Evolutionary conservation across 495 filamentous ascomycete species (phyloP).

Genomic region (Talaromyces nanjingensis): DNA sequence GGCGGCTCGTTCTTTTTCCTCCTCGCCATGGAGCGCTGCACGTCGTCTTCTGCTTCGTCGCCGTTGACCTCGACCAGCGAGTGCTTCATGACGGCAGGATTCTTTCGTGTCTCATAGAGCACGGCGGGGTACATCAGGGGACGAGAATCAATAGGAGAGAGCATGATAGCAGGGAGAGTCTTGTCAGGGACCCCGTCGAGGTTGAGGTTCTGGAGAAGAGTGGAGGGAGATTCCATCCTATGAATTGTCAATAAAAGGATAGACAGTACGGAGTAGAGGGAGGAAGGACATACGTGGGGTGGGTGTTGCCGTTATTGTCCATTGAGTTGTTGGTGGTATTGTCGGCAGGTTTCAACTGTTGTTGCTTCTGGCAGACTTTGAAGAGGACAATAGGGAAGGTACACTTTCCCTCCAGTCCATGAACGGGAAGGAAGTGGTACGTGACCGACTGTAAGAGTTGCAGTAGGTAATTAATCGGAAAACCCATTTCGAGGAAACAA

Average conservation of each 20-base stretch:
- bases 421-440: neutral
- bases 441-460: neutral
- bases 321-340: neutral
- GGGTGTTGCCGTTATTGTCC: conserved; percentile 12
- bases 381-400: conserved; percentile 1
- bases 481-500: conserved; percentile 1
- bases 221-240: neutral
- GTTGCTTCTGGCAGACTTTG: conserved; percentile 3
- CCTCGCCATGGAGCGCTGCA: conserved; percentile 80
- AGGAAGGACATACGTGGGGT: neutral
- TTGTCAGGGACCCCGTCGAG: neutral
- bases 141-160: neutral
- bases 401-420: neutral
- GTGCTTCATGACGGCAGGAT: conserved; percentile 48
- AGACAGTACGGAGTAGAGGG: neutral
- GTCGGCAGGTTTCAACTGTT: neutral
- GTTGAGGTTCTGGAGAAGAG: neutral
- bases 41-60: conserved; percentile 53
- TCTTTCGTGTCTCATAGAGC: neutral
- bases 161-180: neutral
- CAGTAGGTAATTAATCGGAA: neutral
- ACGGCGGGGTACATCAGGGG: neutral
- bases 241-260: neutral
- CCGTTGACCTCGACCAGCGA: conserved; percentile 47
- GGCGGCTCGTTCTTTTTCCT: conserved; percentile 71